Base-by-base conservation (phyloP, 495 filamentous ascomycete genomes). In the Penicillium coprophilum region DNA sequence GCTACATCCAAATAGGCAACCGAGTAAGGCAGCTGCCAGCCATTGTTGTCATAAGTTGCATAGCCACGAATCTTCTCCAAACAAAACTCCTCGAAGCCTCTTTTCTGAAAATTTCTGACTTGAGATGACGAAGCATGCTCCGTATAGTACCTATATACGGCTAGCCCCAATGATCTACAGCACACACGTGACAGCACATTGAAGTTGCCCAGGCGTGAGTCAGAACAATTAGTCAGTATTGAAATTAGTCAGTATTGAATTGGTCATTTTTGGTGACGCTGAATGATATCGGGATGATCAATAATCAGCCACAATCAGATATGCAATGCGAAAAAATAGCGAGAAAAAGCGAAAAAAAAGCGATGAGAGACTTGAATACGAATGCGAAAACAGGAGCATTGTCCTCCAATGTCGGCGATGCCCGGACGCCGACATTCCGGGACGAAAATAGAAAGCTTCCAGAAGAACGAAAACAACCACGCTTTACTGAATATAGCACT, bases 361-460 rank as follows among this genome's bases (percentile, higher is more conserved):
- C 24, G 13, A 34, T 6, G 12, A 13, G 15, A 34, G 15, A 34
- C 5, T 34, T 15, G 34, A 34, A 34, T 13, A 15, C 15, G 44
- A 23, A 39, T 3, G 7, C 10, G n/a, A 24, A 36, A 15, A 17
- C 32, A 54, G 31, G 43, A 38, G 43, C 30, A 54, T 41, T 11
- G 36, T 52, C 34, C 36, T 34, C 41, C 52, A 17, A 15, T 28
- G 20, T 36, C 52, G 52, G 41, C 15, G 52, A 39, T 46, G 44
- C 52, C 31, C 52, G 40, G 52, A 38, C 10, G 41, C 52, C 52
- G 52, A 27, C 21, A 36, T 46, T 54, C 52, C 52, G 52, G 21
- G 23, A 45, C 52, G 52, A 54, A 54, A 54, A 54, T 54, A 54
- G 52, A 45, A 54, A 34, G 43, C 41, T 54, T 54, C 52, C 52